Evolutionary conservation across 352 stramenopile species (phyloP).

Genomic region (Peronospora farinosa): DNA sequence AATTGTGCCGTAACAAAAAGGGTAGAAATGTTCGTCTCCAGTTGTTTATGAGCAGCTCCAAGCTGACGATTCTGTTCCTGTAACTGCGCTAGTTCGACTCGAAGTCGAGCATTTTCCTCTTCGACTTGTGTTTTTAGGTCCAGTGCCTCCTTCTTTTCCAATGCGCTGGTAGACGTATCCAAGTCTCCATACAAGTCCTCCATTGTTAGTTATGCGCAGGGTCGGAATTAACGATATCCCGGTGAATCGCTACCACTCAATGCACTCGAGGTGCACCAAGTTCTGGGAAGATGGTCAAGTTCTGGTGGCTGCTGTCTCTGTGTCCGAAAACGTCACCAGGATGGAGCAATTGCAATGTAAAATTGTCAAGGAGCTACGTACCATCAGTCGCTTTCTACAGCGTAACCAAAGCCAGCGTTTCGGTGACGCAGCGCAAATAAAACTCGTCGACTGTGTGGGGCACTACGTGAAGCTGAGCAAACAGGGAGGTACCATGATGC

Average conservation of each 20-base stretch:
- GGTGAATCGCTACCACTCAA: slow-evolving; percentile 13
- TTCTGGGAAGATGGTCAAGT: slow-evolving; percentile 69
- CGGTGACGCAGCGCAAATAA: slow-evolving; percentile 73
- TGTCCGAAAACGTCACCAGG: slow-evolving; percentile 16
- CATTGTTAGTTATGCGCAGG: slow-evolving; percentile 3
- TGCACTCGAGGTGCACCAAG: slow-evolving; percentile 68
- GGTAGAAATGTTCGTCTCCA: slow-evolving; percentile 69
- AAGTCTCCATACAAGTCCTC: slow-evolving; percentile 78
- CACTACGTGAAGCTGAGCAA: slow-evolving; percentile 64
- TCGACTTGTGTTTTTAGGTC: slow-evolving; percentile 50
- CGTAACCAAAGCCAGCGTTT: slow-evolving; percentile 76
- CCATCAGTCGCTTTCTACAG: slow-evolving; percentile 69
- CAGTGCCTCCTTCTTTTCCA: slow-evolving; percentile 58
- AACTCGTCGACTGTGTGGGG: slow-evolving; percentile 62
- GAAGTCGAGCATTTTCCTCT: slow-evolving; percentile 44
- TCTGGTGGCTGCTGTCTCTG: slow-evolving; percentile 32
- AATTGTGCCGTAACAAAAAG: slow-evolving; percentile 70
- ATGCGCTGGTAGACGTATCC: slow-evolving; percentile 65
- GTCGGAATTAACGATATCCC: slow-evolving; percentile 18
- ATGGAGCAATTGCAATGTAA: slow-evolving; percentile 36
- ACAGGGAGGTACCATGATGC: slow-evolving; percentile 34
- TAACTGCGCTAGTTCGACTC: slow-evolving; percentile 50
- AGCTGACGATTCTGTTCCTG: slow-evolving; percentile 59
- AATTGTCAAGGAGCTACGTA: slow-evolving; percentile 65
- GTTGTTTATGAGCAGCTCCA: slow-evolving; percentile 44